Conservation (phyloP, 2,329 filamentous ascomycete genomes). For the Monosporascus sp. region DNA sequence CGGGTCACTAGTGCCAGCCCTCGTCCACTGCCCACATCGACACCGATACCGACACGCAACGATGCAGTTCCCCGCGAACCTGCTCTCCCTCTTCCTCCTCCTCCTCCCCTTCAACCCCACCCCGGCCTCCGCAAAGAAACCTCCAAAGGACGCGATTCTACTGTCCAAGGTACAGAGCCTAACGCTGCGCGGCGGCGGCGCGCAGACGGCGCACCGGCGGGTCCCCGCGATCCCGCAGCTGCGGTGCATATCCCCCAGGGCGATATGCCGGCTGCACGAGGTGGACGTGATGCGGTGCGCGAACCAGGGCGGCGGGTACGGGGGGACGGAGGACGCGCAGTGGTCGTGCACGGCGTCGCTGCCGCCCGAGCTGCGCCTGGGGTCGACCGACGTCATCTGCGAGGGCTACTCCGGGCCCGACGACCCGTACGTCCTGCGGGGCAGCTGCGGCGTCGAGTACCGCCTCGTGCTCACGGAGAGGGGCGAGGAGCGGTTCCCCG, state of each 20-base stretch:
- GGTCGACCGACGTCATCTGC: conserved; percentile 83
- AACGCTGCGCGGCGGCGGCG: conserved; percentile 62
- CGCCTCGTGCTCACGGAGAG: conserved; percentile 68
- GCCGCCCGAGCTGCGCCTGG: conserved; percentile 62
- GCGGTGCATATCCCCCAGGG: conserved; percentile 63
- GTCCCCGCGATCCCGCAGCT: conserved; percentile 73
- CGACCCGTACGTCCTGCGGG: conserved; percentile 83
- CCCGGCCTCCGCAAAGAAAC: conserved; percentile 23
- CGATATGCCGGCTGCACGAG: conserved; percentile 62
- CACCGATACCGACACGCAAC: conserved; percentile 1
- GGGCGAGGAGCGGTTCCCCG: conserved; percentile 67
- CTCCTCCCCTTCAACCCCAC: conserved; percentile 17
- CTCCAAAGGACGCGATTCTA: conserved; percentile 49
- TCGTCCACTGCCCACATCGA: neutral
- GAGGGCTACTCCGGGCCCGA: conserved; percentile 76
- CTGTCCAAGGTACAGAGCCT: conserved; percentile 65
- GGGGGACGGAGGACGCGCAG: conserved; percentile 68
- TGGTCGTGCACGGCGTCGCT: conserved; percentile 75
- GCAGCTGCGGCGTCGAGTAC: conserved; percentile 92
- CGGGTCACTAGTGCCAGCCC: no score
- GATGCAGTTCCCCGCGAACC: conserved; percentile 5
- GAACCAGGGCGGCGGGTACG: conserved; percentile 78
- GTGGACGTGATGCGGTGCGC: conserved; percentile 84
- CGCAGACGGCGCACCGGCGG: conserved; percentile 69
- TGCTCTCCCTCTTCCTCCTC: conserved; percentile 12